These are phyloP conservation scores for Monosporascus sp. DNA, from an alignment of 2,329 filamentous ascomycete genomes.

Conservation along the genomic window DNA sequence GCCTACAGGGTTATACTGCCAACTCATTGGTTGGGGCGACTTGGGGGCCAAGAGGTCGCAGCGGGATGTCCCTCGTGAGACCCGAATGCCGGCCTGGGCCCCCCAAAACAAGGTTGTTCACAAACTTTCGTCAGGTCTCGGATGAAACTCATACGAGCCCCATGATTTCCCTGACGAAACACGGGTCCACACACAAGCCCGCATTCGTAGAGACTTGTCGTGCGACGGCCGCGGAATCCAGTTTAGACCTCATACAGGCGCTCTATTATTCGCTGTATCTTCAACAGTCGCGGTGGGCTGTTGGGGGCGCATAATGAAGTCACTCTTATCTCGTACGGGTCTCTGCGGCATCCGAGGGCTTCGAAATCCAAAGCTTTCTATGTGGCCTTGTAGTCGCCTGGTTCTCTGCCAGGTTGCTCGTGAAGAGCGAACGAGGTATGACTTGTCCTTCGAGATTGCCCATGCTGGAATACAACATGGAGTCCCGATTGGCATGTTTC, in stretches of 20 bases:
- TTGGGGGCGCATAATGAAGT: not conserved
- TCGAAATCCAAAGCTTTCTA: not conserved
- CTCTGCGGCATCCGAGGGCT: not conserved
- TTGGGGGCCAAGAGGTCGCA: conserved; percentile 15
- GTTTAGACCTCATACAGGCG: not conserved
- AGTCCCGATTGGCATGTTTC: not conserved
- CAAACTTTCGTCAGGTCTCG: not conserved
- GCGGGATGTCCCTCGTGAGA: conserved; percentile 19
- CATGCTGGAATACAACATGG: not conserved
- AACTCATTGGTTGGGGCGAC: conserved; percentile 27
- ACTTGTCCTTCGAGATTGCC: not conserved
- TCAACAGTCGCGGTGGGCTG: not conserved
- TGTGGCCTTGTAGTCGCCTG: too few relatives aligned
- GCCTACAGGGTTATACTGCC: conserved; percentile 14
- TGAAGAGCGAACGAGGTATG: too few relatives aligned
- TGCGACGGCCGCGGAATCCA: not conserved
- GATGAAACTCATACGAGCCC: not conserved
- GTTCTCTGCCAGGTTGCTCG: too few relatives aligned
- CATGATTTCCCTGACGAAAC: not conserved
- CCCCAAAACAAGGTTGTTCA: not conserved
- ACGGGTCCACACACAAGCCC: not conserved
- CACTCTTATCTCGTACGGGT: not conserved
- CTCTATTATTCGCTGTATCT: not conserved
- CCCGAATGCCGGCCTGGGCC: conserved; percentile 7
- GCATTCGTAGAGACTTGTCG: not conserved